Percentiles rank a stretch among this genome's conserved stretches.
Evolutionary conservation across 108 stramenopile genomes (phyloP).

Genomic region (Cyclotella cryptica): DNA sequence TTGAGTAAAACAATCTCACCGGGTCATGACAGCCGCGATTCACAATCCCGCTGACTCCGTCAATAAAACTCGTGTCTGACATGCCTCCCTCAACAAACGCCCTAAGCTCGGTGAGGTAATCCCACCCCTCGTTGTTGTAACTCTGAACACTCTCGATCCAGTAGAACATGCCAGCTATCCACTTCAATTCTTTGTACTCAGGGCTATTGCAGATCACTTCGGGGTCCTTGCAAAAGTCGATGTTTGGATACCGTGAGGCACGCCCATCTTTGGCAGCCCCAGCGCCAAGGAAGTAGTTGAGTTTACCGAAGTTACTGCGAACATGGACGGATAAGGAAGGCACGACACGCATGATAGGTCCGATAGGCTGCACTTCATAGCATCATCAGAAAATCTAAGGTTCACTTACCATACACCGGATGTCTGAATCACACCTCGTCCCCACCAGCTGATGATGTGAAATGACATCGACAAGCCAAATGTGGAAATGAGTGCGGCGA

Average conservation of each 20-base stretch:
- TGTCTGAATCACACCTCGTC: constrained; percentile 51
- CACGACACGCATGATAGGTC: too few relatives aligned
- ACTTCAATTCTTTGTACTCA: constrained; percentile 45
- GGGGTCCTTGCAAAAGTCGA: constrained; percentile 35
- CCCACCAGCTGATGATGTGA: constrained; percentile 30
- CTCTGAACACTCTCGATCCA: constrained; percentile 19
- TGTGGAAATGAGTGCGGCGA: neutral
- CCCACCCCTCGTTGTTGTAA: constrained; percentile 39
- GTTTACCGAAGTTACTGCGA: constrained; percentile 33
- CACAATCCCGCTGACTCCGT: constrained; percentile 38
- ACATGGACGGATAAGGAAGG: too few relatives aligned
- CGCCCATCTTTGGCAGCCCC: constrained; percentile 21
- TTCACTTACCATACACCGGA: constrained; percentile 3
- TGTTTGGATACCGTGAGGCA: constrained; percentile 6
- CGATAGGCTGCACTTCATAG: too few relatives aligned
- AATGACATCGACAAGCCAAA: neutral
- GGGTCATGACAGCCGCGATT: constrained; percentile 27
- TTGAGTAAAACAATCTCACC: neutral
- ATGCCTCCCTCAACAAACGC: constrained; percentile 40
- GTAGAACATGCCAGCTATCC: constrained; percentile 49
- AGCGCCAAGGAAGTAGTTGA: constrained; percentile 29
- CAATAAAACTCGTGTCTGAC: constrained; percentile 21
- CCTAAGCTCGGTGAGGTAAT: constrained; percentile 22
- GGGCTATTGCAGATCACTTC: constrained; percentile 27
- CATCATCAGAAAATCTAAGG: too few relatives aligned